phyloP scores from a whole-genome alignment of 345 rosid genomes.

The Boechera stricta region DNA sequence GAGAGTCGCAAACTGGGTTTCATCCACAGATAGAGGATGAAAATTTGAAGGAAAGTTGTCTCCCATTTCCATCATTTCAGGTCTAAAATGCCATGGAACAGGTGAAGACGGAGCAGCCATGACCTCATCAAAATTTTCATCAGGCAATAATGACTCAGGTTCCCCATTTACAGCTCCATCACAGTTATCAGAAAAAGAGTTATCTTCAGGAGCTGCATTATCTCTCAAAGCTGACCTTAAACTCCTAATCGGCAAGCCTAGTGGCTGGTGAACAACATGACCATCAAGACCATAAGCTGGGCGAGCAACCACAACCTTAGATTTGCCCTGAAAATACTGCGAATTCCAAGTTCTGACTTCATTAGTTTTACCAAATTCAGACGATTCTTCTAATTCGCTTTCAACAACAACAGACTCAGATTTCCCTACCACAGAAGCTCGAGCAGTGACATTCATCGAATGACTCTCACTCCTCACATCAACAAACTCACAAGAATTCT shows the following conservation, averaged over 20 bases:
- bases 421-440: conserved; percentile 17
- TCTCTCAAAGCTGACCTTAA: conserved; percentile 57
- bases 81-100: conserved; percentile 51
- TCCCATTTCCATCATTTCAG: conserved; percentile 52
- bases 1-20: conserved; percentile 52
- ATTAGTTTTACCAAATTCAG: conserved; percentile 42
- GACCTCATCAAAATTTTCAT: conserved; percentile 48
- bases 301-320: conserved; percentile 62
- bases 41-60: conserved; percentile 50
- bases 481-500: conserved; percentile 48
- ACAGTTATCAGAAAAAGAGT: conserved; percentile 31
- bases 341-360: conserved; percentile 66
- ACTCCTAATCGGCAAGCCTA: conserved; percentile 88
- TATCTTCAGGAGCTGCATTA: conserved; percentile 41
- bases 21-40: conserved; percentile 70
- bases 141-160: conserved; percentile 43
- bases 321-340: conserved; percentile 59
- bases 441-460: conserved; percentile 12
- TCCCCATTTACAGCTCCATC: conserved; percentile 38
- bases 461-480: conserved; percentile 43
- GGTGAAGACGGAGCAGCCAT: conserved; percentile 48
- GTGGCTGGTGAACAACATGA: conserved; percentile 47
- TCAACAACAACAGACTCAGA: conserved; percentile 41
- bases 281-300: conserved; percentile 53
- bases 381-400: conserved; percentile 36